Evolutionary conservation across 768 basidiomycete species (phyloP), one percentile per base, ranked within the genome.

Genomic region (Chalciporus piperatus): DNA sequence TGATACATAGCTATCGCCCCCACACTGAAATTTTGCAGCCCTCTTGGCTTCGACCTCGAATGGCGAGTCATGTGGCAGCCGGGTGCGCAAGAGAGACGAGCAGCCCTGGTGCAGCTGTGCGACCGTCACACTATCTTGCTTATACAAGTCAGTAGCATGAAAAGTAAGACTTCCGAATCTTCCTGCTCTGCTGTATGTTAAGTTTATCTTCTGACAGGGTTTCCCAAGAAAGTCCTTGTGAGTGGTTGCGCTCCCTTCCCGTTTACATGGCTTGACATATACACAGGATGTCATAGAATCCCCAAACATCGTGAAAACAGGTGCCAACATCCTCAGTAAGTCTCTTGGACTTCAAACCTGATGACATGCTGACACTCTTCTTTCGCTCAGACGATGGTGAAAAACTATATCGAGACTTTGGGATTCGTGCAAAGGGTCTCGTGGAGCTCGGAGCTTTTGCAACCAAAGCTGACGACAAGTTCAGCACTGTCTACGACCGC

Each of bases 21-120:
- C 14, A 12, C 3, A 30, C 45, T 50, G 40, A 55, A 11, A 14
- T 50, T 49, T 30, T 38, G 8, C 28, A 79, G 77, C 2, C 73
- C 79, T 9, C 40, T 80, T 10, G 79, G 80, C 7, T 77, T 80
- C 25, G 79, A 80, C 61, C 66, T 80, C 38, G 79, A 80, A 57
- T 80, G 79, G 79, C 63, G 68, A 14, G 69, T 76, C 17, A 58
- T 60, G 41, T 70, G 65, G 47, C 56, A 63, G n/a, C 62, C 61
- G 4, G 60, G 67, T 28, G 62, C 66, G 7, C 52, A 61, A 30
- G 70, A 72, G 48, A 64, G 71, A 44, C 65, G 68, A 28, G 72
- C 74, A 2, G 75, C 79, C 0, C 62, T 78, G 3, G 72, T 80
- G 1, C 79, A 81, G 56, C 45, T 81, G 0, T 74, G 71, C 35